A percentile compares a stretch with the other conserved stretches of the same genome.
These are phyloP conservation scores for Saccharomyces pastorianus DNA, from an alignment of 1,139 yeast species.

Conservation along the genomic window DNA sequence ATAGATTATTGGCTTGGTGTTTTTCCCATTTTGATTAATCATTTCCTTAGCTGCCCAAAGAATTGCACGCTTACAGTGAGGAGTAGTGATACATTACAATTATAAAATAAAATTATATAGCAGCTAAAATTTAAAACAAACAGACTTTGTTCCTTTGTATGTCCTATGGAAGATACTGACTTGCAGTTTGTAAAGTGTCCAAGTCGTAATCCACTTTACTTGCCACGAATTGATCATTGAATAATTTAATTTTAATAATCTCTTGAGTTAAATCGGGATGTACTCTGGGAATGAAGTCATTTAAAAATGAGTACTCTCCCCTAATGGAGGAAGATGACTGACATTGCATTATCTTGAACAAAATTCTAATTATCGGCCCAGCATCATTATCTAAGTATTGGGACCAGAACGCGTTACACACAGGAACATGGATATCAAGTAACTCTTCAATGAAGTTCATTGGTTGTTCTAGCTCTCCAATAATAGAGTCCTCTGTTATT, in stretches of 20 bases:
- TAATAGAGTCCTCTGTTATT: not conserved
- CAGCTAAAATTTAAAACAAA: not conserved
- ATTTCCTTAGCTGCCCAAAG: not conserved
- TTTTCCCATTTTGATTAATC: not conserved
- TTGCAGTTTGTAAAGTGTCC: constrained; percentile 16
- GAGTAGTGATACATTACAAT: not conserved
- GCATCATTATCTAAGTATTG: constrained; percentile 11
- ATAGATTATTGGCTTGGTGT: not conserved
- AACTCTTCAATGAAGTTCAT: constrained; percentile 13
- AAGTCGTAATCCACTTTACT: constrained; percentile 18
- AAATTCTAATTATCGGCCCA: constrained; percentile 9
- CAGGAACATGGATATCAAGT: constrained; percentile 17
- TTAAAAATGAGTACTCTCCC: constrained; percentile 12
- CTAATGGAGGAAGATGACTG: constrained; percentile 12
- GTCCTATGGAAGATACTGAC: constrained; percentile 9
- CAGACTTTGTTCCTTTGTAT: not conserved
- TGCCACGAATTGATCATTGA: constrained; percentile 15
- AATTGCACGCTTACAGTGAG: not conserved
- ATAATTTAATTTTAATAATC: constrained; percentile 14
- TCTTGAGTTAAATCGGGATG: constrained; percentile 14
- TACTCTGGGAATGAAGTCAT: constrained; percentile 10
- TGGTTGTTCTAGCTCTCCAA: not conserved
- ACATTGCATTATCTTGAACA: constrained; percentile 12
- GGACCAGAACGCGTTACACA: constrained; percentile 17
- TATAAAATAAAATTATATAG: not conserved